phyloP scores from a whole-genome alignment of 345 rosid genomes.

The Erodium maritimum region DNA sequence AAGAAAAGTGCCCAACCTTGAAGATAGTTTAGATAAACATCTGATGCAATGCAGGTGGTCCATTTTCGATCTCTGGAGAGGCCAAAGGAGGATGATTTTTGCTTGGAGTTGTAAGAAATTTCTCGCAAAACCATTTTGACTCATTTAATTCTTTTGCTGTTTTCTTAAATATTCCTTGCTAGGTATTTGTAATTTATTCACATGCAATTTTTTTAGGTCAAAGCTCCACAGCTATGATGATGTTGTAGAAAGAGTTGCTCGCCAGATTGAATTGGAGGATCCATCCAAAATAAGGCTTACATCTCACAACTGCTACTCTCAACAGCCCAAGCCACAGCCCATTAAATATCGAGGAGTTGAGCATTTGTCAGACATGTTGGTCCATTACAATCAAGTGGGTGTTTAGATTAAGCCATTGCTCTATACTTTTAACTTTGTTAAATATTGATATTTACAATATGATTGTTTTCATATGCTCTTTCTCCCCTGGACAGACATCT shows the following conservation, averaged over 20 bases:
- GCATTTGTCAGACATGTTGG: slow-evolving; percentile 81
- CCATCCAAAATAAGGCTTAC: slow-evolving; percentile 86
- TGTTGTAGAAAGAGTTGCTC: slow-evolving; percentile 80
- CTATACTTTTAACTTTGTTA: neutral
- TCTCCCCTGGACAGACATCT: slow-evolving; percentile 49
- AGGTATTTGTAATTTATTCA: slow-evolving; percentile 8
- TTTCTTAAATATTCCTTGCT: slow-evolving; percentile 4
- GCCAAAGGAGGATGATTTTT: slow-evolving; percentile 85
- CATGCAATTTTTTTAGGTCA: slow-evolving; percentile 43
- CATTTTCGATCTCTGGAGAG: slow-evolving; percentile 80
- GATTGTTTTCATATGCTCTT: slow-evolving; percentile 9
- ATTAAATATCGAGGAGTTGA: slow-evolving; percentile 82
- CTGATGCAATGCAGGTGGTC: slow-evolving; percentile 39
- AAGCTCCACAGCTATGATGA: slow-evolving; percentile 79
- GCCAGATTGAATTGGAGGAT: slow-evolving; percentile 72
- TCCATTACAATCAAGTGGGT: slow-evolving; percentile 83
- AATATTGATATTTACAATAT: neutral
- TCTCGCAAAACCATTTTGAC: slow-evolving; percentile 1
- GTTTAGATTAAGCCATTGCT: slow-evolving; percentile 5
- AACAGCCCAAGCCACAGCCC: slow-evolving; percentile 94
- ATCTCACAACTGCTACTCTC: slow-evolving; percentile 97
- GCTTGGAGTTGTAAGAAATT: slow-evolving; percentile 70
- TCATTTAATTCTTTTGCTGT: slow-evolving; percentile 3
- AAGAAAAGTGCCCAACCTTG: neutral
- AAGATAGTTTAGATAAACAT: slow-evolving; percentile 7